Percentiles rank a stretch among this genome's conserved stretches.
These are phyloP conservation scores for Plasmodium berghei DNA, from an alignment of 169 alveolate genomes.

Conservation along the genomic window DNA sequence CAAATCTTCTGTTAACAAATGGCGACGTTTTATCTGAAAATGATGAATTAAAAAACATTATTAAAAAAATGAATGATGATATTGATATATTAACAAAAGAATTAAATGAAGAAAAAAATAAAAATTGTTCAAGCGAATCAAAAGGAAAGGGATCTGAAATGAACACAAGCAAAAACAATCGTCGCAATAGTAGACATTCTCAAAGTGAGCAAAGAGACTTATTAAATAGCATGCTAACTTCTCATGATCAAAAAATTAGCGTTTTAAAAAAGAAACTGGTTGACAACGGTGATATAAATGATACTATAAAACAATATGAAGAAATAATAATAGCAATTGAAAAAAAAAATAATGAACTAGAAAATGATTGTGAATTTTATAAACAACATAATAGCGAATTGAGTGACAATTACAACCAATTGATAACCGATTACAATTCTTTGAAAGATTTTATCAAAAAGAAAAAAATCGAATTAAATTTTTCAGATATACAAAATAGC, in stretches of 20 bases:
- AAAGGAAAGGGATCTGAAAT: background rate
- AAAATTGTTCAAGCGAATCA: background rate
- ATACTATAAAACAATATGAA: constrained; percentile 41
- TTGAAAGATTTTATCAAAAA: constrained; percentile 30
- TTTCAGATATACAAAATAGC: background rate
- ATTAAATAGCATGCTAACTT: too few relatives aligned
- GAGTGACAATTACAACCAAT: constrained; percentile 26
- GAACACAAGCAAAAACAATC: background rate
- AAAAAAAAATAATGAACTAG: constrained; percentile 48
- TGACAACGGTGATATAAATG: background rate
- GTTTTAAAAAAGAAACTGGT: too few relatives aligned
- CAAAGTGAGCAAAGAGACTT: background rate
- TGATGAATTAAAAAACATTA: constrained; percentile 47
- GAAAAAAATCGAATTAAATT: constrained; percentile 27
- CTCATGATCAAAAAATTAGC: too few relatives aligned
- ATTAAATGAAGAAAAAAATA: constrained; percentile 18
- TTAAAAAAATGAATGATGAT: constrained; percentile 52
- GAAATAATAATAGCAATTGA: constrained; percentile 44
- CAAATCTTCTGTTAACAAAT: constrained; percentile 24
- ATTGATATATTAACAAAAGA: constrained; percentile 11
- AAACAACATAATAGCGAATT: constrained; percentile 32
- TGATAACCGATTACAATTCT: constrained; percentile 29
- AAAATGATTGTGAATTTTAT: constrained; percentile 41
- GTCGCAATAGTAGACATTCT: background rate
- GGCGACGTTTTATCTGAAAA: constrained; percentile 30